Evolutionary conservation across 2,329 filamentous ascomycete genomes (phyloP), one percentile per base, ranked within the genome.

Genomic region (Apiospora koreana): DNA sequence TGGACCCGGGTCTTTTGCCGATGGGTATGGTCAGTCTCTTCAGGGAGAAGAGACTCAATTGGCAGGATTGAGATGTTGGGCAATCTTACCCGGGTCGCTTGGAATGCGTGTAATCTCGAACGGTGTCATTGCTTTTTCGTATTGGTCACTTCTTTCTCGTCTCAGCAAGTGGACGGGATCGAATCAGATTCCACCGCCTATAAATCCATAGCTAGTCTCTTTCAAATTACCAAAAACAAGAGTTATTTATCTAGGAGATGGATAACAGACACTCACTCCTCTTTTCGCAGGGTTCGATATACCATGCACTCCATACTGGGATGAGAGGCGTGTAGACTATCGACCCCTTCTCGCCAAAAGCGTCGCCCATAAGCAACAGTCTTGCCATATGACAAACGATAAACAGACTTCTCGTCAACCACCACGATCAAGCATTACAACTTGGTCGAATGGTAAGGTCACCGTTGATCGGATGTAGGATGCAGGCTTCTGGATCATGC

Each of bases 1-100:
- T 86, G 0, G 83, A 86, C 38, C 76, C 80, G 2, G 83, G 82
- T 1, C 68, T 84, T 65, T 72, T 86, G 76, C 85, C 84, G 1
- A 84, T 84, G 76, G 85, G 84, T 0, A 82, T 86, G 83, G 82
- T 86, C 6, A 78, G 76, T 14, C 77, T 85, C 67, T 81, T 86
- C 46, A 79, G 81, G 70, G 79, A 84, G 62, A 84, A 80, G 76
- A 77, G 81, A 65, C 79, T 86, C 0, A 80, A 77, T 41, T 86
- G 84, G 84, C 78, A 84, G 72, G 76, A 75, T 41, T 80, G 74
- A 58, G 16, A 12, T 5, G 42, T 58, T 8, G 1, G 10, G 23
- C 25, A 14, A 12, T 14, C 10, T 50, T n/a, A n/a, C n/a, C n/a
- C n/a, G 12, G 46, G 4, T 28, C 12, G 4, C n/a, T 16, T 28